These are phyloP conservation scores for Cornus florida DNA, from an alignment of 148 eudicot species.

Conservation along the genomic window DNA sequence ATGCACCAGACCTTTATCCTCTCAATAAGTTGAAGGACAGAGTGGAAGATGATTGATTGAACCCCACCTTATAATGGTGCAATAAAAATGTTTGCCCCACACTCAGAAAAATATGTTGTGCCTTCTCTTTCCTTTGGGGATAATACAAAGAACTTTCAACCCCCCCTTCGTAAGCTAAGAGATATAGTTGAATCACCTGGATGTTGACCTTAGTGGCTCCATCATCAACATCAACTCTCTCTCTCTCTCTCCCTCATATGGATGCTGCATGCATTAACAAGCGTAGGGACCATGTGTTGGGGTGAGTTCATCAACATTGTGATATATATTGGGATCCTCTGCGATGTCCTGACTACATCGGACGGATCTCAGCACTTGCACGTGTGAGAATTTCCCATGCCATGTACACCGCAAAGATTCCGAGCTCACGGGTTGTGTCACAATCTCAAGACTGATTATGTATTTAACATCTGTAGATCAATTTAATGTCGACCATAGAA, in stretches of 20 bases:
- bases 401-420: no score
- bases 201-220: slow-evolving; percentile 32
- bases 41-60: slow-evolving; percentile 37
- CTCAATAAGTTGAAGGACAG: slow-evolving; percentile 14
- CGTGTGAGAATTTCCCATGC: no score
- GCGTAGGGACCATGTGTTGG: slow-evolving; percentile 3
- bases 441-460: no score
- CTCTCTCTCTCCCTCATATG: background rate
- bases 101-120: background rate
- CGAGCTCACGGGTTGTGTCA: no score
- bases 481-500: no score
- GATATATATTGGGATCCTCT: no score
- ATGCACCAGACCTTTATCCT: background rate
- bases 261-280: background rate
- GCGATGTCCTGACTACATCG: no score
- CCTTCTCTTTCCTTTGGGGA: slow-evolving; percentile 23
- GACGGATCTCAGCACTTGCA: no score
- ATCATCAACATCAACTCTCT: background rate
- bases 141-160: slow-evolving; percentile 14
- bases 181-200: slow-evolving; percentile 55
- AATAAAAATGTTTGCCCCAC: slow-evolving; percentile 41
- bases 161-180: slow-evolving; percentile 17
- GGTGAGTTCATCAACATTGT: slow-evolving; percentile 11
- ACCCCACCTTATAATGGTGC: slow-evolving; percentile 53
- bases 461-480: no score